These are phyloP conservation scores for Kodamaea ohmeri DNA, from an alignment of 1,139 yeast species.

Conservation along the genomic window DNA sequence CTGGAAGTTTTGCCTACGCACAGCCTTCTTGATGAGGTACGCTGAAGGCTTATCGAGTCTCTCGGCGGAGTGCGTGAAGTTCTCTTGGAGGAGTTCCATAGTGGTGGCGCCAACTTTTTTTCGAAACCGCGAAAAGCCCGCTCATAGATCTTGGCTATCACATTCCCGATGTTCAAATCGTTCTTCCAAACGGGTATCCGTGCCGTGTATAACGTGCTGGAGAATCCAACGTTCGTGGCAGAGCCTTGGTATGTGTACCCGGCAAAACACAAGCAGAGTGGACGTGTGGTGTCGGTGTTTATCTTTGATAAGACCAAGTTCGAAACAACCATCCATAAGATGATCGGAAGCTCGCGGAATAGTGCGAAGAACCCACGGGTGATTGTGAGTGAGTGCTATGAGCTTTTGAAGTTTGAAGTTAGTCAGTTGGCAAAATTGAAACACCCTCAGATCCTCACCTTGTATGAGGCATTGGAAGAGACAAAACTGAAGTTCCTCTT, in stretches of 20 bases:
- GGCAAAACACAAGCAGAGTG: slow-evolving; percentile 61
- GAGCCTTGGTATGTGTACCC: slow-evolving; percentile 89
- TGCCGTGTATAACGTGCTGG: slow-evolving; percentile 69
- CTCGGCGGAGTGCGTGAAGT: slow-evolving; percentile 49
- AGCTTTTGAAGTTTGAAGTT: slow-evolving; percentile 49
- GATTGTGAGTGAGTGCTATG: slow-evolving; percentile 40
- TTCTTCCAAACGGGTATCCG: slow-evolving; percentile 64
- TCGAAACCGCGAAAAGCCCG: too few relatives aligned
- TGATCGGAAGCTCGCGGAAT: slow-evolving; percentile 9
- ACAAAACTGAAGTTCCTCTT: slow-evolving; percentile 74
- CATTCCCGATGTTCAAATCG: slow-evolving; percentile 35
- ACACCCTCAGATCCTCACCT: slow-evolving; percentile 81
- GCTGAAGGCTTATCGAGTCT: slow-evolving; percentile 77
- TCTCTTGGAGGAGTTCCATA: slow-evolving; percentile 58
- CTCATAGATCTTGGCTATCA: too few relatives aligned
- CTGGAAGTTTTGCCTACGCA: slow-evolving; percentile 50
- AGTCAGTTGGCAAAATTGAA: slow-evolving; percentile 72
- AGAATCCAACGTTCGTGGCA: slow-evolving; percentile 67
- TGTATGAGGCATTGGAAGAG: slow-evolving; percentile 86
- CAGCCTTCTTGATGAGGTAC: slow-evolving; percentile 74
- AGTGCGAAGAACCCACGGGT: slow-evolving; percentile 35
- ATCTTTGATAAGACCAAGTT: slow-evolving; percentile 81
- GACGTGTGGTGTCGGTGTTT: slow-evolving; percentile 72
- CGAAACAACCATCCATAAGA: slow-evolving; percentile 44
- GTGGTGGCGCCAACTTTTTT: not conserved